Conservation (phyloP, 257 asterid genomes). For the Petunia axillaris region DNA sequence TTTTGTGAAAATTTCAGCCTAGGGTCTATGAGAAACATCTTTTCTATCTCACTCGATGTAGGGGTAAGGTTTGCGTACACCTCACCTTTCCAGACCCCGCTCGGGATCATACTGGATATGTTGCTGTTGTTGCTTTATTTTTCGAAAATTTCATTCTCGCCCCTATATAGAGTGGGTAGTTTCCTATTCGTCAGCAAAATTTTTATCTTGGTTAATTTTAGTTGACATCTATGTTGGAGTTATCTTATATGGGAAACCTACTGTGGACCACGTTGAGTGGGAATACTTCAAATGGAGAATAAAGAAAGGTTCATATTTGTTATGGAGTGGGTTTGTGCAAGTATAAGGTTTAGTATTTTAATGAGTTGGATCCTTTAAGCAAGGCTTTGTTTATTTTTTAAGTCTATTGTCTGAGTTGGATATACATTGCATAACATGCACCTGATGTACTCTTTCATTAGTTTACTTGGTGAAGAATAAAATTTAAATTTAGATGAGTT, state of each 20-base stretch:
- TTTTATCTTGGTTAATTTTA: background rate
- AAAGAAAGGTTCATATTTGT: slow-evolving; percentile 13
- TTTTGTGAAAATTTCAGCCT: background rate
- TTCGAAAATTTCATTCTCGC: no score
- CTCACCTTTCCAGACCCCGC: no score
- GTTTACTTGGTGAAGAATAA: slow-evolving; percentile 23
- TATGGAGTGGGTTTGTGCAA: background rate
- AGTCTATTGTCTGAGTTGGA: slow-evolving; percentile 32
- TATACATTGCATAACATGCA: slow-evolving; percentile 49
- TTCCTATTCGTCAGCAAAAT: background rate
- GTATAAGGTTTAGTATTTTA: slow-evolving; percentile 22
- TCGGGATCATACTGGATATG: no score
- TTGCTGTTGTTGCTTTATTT: no score
- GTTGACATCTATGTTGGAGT: background rate
- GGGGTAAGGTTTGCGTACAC: no score
- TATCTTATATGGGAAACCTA: background rate
- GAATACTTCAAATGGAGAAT: slow-evolving; percentile 31
- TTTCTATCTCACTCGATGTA: no score
- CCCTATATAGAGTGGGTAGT: background rate
- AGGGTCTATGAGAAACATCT: no score
- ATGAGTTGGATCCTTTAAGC: background rate
- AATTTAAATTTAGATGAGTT: slow-evolving; percentile 26
- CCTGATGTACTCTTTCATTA: slow-evolving; percentile 42
- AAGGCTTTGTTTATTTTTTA: slow-evolving; percentile 14
- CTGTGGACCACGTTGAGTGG: slow-evolving; percentile 34